Percentiles rank a stretch among this genome's conserved stretches.
phyloP scores from a whole-genome alignment of 2,329 filamentous ascomycete species.

The Teratosphaeria epicoccoides region DNA sequence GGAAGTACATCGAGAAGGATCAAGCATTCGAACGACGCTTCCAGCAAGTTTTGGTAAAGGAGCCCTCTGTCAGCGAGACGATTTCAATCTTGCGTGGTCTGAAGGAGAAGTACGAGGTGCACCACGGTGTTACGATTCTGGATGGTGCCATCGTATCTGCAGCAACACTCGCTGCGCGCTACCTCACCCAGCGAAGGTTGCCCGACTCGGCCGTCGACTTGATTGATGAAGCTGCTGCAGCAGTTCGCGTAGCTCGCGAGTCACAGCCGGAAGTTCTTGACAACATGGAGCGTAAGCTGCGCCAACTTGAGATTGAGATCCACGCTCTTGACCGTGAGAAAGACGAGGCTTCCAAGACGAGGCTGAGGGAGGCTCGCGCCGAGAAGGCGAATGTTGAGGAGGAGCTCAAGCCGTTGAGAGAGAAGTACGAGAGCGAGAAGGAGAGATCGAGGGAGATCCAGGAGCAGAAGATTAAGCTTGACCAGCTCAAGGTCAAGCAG shows the following conservation, averaged over 20 bases:
- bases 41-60: constrained; percentile 95
- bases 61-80: constrained; percentile 78
- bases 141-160: constrained; percentile 87
- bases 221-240: constrained; percentile 90
- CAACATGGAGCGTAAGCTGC: constrained; percentile 78
- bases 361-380: constrained; percentile 71
- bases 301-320: constrained; percentile 94
- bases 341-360: constrained; percentile 79
- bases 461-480: constrained; percentile 79
- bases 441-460: constrained; percentile 84
- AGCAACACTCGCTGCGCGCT: constrained; percentile 84
- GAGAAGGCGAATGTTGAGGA: constrained; percentile 93
- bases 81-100: constrained; percentile 96
- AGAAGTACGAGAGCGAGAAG: constrained; percentile 94
- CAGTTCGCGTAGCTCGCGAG: constrained; percentile 89
- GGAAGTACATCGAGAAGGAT: constrained; percentile 99
- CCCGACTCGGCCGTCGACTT: constrained; percentile 95
- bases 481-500: constrained; percentile 79
- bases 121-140: constrained; percentile 93
- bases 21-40: constrained; percentile 96
- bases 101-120: constrained; percentile 96
- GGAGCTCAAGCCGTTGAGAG: constrained; percentile 78
- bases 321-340: constrained; percentile 89
- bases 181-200: constrained; percentile 79
- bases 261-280: constrained; percentile 95